phyloP scores from a whole-genome alignment of 345 rosid genomes.

The Cardamine chenopodiifolia region DNA sequence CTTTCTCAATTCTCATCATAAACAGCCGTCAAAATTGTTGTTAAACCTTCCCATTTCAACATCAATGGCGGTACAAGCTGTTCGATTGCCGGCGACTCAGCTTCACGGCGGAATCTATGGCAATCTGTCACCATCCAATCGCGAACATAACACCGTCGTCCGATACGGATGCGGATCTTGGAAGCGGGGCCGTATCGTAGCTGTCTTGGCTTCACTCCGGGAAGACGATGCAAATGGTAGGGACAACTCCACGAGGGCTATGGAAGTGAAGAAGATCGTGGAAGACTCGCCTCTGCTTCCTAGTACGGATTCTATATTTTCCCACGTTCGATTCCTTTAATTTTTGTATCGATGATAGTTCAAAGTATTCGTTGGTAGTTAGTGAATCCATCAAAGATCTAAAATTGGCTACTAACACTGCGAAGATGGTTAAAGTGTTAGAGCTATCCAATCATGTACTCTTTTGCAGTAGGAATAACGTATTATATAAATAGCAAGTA shows the following conservation, averaged over 20 bases:
- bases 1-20: constrained; percentile 1
- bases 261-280: constrained; percentile 46
- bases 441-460: not conserved
- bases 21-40: constrained; percentile 22
- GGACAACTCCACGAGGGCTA: constrained; percentile 40
- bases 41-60: constrained; percentile 25
- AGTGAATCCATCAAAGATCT: not conserved
- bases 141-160: constrained; percentile 1
- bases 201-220: constrained; percentile 40
- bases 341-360: not conserved
- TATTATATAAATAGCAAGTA: not conserved
- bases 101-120: constrained; percentile 36
- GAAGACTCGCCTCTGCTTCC: constrained; percentile 63
- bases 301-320: constrained; percentile 46
- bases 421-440: not conserved
- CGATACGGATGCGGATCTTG: constrained; percentile 18
- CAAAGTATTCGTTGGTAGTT: not conserved
- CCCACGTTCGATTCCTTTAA: not conserved
- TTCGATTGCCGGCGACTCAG: constrained; percentile 43
- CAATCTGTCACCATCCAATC: constrained; percentile 40
- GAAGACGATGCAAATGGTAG: constrained; percentile 35
- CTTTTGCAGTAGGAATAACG: not conserved
- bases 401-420: not conserved
- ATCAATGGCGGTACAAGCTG: constrained; percentile 52
- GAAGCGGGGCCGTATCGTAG: constrained; percentile 37